Conservation (phyloP, 2,329 filamentous ascomycete genomes). For the Pestalotiopsis fici region DNA sequence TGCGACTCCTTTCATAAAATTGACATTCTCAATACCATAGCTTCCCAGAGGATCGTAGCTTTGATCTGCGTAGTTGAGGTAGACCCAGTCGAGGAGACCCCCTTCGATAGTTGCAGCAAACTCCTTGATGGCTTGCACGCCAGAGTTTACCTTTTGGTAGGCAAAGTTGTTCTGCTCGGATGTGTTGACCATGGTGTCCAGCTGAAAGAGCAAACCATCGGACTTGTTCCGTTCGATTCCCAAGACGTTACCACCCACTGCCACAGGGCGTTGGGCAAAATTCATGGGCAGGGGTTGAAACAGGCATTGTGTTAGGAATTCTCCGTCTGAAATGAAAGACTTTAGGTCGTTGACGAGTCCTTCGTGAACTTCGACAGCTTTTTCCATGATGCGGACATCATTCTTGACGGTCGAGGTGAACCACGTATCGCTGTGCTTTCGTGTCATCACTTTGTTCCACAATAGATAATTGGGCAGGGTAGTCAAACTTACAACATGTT, state of each 20-base stretch:
- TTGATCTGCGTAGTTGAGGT: neutral
- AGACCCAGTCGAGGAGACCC: neutral
- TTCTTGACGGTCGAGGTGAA: conserved; percentile 14
- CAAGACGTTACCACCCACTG: conserved; percentile 22
- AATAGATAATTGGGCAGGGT: neutral
- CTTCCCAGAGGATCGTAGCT: neutral
- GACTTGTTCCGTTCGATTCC: conserved; percentile 17
- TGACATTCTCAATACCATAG: neutral
- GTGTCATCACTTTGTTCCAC: no score
- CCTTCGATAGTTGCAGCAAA: conserved; percentile 16
- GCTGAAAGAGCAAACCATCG: conserved; percentile 19
- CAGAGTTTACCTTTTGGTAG: conserved; percentile 15
- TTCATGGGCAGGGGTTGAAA: conserved; percentile 24
- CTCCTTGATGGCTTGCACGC: conserved; percentile 14
- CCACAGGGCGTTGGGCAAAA: conserved; percentile 11
- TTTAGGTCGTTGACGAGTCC: conserved; percentile 6
- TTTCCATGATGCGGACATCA: conserved; percentile 14
- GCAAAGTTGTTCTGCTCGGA: conserved; percentile 17
- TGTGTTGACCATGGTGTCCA: conserved; percentile 15
- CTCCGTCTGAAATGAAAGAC: conserved; percentile 6
- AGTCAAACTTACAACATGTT: conserved; percentile 10
- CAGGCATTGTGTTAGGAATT: conserved; percentile 19
- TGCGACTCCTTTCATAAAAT: neutral
- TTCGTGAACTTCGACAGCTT: conserved; percentile 14
- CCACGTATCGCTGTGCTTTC: conserved; percentile 6